Conservation (phyloP, 495 filamentous ascomycete species). For the Penicillium fimorum region DNA sequence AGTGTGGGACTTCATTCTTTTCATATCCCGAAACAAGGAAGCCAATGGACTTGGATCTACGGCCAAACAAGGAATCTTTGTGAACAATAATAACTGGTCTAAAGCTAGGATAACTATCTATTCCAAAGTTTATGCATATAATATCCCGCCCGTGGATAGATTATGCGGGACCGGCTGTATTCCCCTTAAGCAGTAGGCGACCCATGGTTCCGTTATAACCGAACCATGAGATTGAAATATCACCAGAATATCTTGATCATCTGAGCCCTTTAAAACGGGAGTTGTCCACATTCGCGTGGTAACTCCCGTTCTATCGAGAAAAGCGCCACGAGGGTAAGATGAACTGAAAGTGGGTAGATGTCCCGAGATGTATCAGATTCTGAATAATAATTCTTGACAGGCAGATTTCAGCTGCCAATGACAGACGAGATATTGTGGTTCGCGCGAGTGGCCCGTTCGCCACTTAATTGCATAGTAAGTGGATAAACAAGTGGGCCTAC, state of each 20-base stretch:
- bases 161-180: constrained; percentile 16
- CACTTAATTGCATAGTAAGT: constrained; percentile 18
- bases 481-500: constrained; percentile 30
- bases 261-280: neutral
- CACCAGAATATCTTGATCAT: neutral
- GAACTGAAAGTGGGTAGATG: constrained; percentile 11
- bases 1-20: constrained; percentile 3
- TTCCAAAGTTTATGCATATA: neutral
- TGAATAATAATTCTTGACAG: constrained; percentile 23
- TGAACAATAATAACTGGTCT: no score
- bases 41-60: neutral
- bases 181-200: constrained; percentile 1
- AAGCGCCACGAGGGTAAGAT: neutral
- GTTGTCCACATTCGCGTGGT: neutral
- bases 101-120: no score
- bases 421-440: constrained; percentile 15
- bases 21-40: constrained; percentile 1
- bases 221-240: neutral
- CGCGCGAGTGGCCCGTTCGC: constrained; percentile 20
- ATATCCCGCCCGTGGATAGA: neutral
- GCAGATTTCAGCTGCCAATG: constrained; percentile 18
- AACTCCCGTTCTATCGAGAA: neutral
- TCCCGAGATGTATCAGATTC: constrained; percentile 20
- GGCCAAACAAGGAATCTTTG: neutral
- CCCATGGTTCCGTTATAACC: constrained; percentile 14